phyloP scores from a whole-genome alignment of 2,329 filamentous ascomycete species.

The Calonectria hawksworthii region DNA sequence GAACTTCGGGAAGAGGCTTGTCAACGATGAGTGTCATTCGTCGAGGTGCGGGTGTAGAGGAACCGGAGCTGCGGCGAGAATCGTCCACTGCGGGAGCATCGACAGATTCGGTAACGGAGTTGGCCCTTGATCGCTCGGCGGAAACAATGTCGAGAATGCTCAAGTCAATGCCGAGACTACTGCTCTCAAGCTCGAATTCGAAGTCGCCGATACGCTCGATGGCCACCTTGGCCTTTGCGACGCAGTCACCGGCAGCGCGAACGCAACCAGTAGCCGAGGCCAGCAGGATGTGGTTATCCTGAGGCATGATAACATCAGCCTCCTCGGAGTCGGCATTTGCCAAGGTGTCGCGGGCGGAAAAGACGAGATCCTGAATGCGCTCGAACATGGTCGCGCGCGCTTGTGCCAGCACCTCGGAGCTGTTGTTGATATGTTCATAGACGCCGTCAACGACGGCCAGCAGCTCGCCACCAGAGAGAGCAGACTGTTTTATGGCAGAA shows the following conservation, averaged over 20 bases:
- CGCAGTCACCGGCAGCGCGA: constrained; percentile 90
- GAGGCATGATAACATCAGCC: constrained; percentile 84
- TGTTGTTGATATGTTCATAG: constrained; percentile 80
- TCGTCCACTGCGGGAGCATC: constrained; percentile 57
- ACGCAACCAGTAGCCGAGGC: constrained; percentile 89
- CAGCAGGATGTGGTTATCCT: constrained; percentile 82
- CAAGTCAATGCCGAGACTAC: constrained; percentile 69
- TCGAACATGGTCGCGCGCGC: constrained; percentile 84
- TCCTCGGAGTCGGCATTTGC: constrained; percentile 76
- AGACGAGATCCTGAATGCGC: constrained; percentile 83
- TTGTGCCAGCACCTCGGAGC: constrained; percentile 75
- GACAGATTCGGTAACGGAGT: constrained; percentile 51
- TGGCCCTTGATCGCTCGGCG: constrained; percentile 50
- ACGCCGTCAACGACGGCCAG: constrained; percentile 86
- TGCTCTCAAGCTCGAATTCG: constrained; percentile 80
- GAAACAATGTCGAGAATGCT: constrained; percentile 61
- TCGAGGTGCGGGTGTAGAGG: constrained; percentile 53
- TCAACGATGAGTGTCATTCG: constrained; percentile 64
- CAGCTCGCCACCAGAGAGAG: constrained; percentile 83
- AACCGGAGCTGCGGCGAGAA: constrained; percentile 54
- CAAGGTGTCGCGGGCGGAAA: constrained; percentile 85
- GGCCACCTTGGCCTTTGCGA: constrained; percentile 86
- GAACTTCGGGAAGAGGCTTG: constrained; percentile 78
- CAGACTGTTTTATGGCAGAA: constrained; percentile 85
- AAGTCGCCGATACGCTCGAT: constrained; percentile 94